phyloP scores from a whole-genome alignment of 2,329 filamentous ascomycete species.

The Colletotrichum tofieldiae region DNA sequence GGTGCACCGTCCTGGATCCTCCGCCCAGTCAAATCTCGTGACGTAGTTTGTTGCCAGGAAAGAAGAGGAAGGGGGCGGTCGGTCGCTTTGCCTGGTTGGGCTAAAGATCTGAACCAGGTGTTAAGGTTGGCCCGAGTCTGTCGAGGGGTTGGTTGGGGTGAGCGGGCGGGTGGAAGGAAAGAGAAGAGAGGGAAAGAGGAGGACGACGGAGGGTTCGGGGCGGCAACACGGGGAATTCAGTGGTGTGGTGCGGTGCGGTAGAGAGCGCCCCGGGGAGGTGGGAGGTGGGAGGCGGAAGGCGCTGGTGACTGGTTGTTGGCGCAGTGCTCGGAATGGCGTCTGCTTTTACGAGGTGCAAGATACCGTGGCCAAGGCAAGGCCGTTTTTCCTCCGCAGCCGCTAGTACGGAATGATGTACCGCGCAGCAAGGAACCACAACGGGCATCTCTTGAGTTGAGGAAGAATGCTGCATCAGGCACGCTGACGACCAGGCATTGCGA shows the following conservation, averaged over 20 bases:
- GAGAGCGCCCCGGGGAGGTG: not conserved
- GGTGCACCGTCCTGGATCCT: conserved; percentile 25
- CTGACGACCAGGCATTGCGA: not conserved
- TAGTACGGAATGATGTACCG: not conserved
- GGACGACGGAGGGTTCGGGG: conserved; percentile 28
- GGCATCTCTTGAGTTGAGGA: not conserved
- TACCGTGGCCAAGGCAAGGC: not conserved
- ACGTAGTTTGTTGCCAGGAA: conserved; percentile 40
- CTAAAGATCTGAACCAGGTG: conserved; percentile 4
- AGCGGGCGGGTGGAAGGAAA: conserved; percentile 2
- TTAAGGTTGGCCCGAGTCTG: conserved; percentile 11
- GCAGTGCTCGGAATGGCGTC: conserved; percentile 1
- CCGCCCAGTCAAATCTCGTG: conserved; percentile 31
- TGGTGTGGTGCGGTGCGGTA: conserved; percentile 1
- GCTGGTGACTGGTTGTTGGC: not conserved
- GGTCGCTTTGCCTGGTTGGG: conserved; percentile 30
- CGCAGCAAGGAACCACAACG: not conserved
- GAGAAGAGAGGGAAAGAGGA: conserved; percentile 2
- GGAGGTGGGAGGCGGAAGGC: no score
- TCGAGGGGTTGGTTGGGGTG: not conserved
- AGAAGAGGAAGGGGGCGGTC: conserved; percentile 19
- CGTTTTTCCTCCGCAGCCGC: not conserved
- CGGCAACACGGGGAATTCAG: conserved; percentile 28
- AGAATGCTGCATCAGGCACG: not conserved
- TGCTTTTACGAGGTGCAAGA: not conserved